Percentiles rank a stretch among this genome's conserved stretches.
Conservation (phyloP, 164 flowering plant species). For the Berberis vulgaris region DNA sequence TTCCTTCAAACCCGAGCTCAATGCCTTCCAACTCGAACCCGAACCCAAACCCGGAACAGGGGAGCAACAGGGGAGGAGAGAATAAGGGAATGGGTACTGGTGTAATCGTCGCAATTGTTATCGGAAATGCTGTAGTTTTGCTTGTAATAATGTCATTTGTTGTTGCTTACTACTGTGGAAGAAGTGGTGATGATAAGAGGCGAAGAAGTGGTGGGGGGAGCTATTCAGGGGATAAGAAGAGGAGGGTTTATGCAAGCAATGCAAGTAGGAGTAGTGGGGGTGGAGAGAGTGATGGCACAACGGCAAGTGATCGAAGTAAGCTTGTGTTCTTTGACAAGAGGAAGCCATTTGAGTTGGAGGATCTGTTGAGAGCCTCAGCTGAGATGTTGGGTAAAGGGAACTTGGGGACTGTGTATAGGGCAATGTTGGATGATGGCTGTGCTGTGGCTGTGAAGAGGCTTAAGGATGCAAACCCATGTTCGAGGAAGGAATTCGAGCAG, state of each 20-base stretch:
- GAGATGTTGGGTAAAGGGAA: conserved; percentile 98
- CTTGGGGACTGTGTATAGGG: conserved; percentile 88
- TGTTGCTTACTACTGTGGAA: conserved; percentile 52
- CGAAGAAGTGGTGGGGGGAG: conserved; percentile 42
- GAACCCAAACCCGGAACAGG: background rate
- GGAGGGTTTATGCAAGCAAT: conserved; percentile 37
- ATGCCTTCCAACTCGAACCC: conserved; percentile 30
- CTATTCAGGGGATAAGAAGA: conserved; percentile 51
- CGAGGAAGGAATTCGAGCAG: conserved; percentile 82
- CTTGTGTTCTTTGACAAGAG: conserved; percentile 75
- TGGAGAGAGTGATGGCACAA: conserved; percentile 59
- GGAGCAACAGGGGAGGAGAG: conserved; percentile 4
- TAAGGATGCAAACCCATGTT: conserved; percentile 88
- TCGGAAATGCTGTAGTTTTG: conserved; percentile 47
- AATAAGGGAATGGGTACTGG: conserved; percentile 44
- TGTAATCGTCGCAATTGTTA: conserved; percentile 58
- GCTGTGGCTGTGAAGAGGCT: conserved; percentile 90
- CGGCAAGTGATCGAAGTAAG: conserved; percentile 58
- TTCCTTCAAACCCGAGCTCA: conserved; percentile 74
- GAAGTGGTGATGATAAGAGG: conserved; percentile 28
- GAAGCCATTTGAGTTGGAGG: conserved; percentile 87
- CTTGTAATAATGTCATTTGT: conserved; percentile 45
- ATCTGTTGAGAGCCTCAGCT: conserved; percentile 85
- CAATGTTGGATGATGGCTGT: conserved; percentile 77
- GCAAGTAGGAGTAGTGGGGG: conserved; percentile 33